Evolutionary conservation across 257 asterid species (phyloP).

Genomic region (Plantago major): DNA sequence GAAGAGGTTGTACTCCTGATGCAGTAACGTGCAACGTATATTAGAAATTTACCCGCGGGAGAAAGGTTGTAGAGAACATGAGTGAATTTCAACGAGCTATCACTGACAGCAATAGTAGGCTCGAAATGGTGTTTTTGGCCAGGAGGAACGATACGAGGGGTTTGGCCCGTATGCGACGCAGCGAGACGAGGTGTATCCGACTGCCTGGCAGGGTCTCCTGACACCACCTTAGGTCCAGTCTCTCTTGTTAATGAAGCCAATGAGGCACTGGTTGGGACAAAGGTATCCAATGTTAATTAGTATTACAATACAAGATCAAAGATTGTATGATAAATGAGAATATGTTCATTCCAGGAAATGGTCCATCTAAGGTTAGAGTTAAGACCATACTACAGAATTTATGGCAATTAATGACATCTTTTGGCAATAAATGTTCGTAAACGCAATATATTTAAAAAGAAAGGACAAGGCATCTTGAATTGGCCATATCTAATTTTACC

Average conservation of each 20-base stretch:
- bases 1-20: too few relatives aligned
- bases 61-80: constrained; percentile 64
- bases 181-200: constrained; percentile 42
- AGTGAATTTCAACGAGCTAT: constrained; percentile 59
- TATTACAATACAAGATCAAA: background rate
- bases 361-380: background rate
- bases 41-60: constrained; percentile 41
- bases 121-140: constrained; percentile 35
- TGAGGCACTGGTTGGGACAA: constrained; percentile 35
- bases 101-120: constrained; percentile 54
- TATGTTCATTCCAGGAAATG: background rate
- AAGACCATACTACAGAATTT: background rate
- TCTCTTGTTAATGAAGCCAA: constrained; percentile 61
- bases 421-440: background rate
- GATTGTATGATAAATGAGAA: background rate
- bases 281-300: background rate
- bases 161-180: constrained; percentile 28
- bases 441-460: background rate
- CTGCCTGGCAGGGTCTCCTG: constrained; percentile 52
- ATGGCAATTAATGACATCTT: background rate
- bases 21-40: background rate
- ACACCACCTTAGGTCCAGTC: constrained; percentile 56
- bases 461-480: background rate
- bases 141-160: constrained; percentile 1
- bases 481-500: background rate